Base-by-base conservation (phyloP, 768 basidiomycete species). In the Gloeopeniophorella convolvens region DNA sequence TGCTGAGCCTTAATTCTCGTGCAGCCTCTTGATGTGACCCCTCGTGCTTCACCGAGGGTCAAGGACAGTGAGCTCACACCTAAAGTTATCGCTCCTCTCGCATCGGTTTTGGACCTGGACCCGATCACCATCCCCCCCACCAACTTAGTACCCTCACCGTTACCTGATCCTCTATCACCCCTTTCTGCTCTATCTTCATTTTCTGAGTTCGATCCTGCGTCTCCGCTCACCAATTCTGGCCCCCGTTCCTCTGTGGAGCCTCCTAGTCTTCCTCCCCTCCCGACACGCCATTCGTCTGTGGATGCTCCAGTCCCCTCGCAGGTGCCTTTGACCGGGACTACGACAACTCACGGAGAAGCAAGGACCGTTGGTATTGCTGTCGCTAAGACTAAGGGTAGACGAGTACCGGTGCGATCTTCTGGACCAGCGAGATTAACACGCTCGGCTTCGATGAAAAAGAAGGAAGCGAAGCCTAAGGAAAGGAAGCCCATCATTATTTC, bases 131-230 rank as follows among this genome's bases (percentile, higher is more conserved):
- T 48, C 8, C 2, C 42, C 8, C 26, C 41, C 33, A 21, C 12
- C 3, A 31, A 24, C 24, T 40, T 31, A 27, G n/a, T 42, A 10
- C 28, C 52, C 15, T 31, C 42, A 23, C 21, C 39, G n/a, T 23
- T 15, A 27, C 35, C 42, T 24, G 46, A 54, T 15, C 42, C 46
- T n/a, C 42, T 42, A 23, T 54, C 52, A 20, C 51, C 52, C 8
- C 47, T 54, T 12, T 54, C 52, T 3, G 15, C 52, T 20, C 46
- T 54, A 28, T 48, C 52, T 13, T 48, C 52, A 2, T 26, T 54
- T 26, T 54, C 52, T 6, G 52, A 54, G 28, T 9, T 37, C 9
- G 51, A 52, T 18, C 20, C 5, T 18, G 35, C 21, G 16, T 13
- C 52, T 27, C 35, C 36, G 1, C 46, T 15, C 12, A 20, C n/a